Evolutionary conservation across 2,329 filamentous ascomycete genomes (phyloP), one percentile per base, ranked within the genome.

Genomic region (Alternaria postmessia): DNA sequence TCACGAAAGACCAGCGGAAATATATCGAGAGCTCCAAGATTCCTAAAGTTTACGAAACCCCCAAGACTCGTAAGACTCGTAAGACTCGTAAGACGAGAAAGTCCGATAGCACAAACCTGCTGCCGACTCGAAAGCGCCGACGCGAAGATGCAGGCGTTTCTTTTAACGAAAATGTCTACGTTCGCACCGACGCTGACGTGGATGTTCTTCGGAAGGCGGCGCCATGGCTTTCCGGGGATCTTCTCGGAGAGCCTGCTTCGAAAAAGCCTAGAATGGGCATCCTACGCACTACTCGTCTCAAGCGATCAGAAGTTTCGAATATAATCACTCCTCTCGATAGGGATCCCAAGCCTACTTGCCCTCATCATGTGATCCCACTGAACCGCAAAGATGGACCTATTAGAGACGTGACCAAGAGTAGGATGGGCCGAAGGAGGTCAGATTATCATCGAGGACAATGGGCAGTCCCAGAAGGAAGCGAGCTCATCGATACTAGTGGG

Each of bases 111-210:
- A 22, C 39, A 51, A 39, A 39, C 7, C 16, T 28, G 43, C 39
- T 22, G 36, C 51, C 48, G 5, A 59, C 38, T 26, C 60, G 56
- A 12, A 54, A 60, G 53, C 60, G 55, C 48, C 54, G 57, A 26
- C 41, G 43, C 12, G 48, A 51, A 14, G 41, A 32, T 12, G 36
- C 41, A 16, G 20, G 26, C 7, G 58, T 65, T 18, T 24, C 39
- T 18, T 61, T 55, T 28, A 32, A 61, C 22, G 14, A 38, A 8
- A 4, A 54, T 2, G 54, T 61, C 24, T 57, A 46, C 26, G 36
- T 63, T 14, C 48, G 58, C 11, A 41, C 41, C 6, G 58, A 62
- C 5, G 49, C 49, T 4, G 61, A 66, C 32, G 28, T 66, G 24
- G 61, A 66, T 14, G n/a, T 48, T 11, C 57, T 65, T 24, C 54